These are phyloP conservation scores for Hamiltosporidium tvaerminnensis DNA, from an alignment of 371 early-diverging fungal genomes.

Conservation along the genomic window DNA sequence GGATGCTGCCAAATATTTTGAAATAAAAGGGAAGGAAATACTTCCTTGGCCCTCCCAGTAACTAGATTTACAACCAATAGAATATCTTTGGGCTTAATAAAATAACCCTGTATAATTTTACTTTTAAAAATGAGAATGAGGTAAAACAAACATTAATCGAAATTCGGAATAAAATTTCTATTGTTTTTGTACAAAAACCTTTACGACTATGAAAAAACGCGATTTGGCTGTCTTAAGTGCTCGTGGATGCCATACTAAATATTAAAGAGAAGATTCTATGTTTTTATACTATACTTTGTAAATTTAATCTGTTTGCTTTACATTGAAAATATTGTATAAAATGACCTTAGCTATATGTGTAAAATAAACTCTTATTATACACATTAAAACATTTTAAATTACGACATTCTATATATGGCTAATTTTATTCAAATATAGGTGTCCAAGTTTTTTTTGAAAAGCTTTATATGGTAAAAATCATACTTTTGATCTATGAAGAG, in stretches of 20 bases:
- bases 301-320: too few relatives aligned
- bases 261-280: not conserved
- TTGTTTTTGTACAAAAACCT: not conserved
- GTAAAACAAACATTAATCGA: not conserved
- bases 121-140: not conserved
- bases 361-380: too few relatives aligned
- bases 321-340: too few relatives aligned
- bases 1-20: not conserved
- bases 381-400: too few relatives aligned
- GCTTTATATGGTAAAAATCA: too few relatives aligned
- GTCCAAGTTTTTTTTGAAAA: too few relatives aligned
- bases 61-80: not conserved
- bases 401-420: too few relatives aligned
- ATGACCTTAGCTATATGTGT: too few relatives aligned
- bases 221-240: not conserved
- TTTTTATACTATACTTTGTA: too few relatives aligned
- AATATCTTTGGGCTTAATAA: not conserved
- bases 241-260: not conserved
- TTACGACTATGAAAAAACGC: not conserved
- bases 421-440: too few relatives aligned
- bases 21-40: not conserved
- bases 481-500: too few relatives aligned
- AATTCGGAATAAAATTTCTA: not conserved
- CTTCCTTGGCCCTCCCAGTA: not conserved
- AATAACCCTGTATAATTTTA: not conserved